Percentiles rank a stretch among this genome's conserved stretches.
Conservation (phyloP, 225 moss, liverwort and hornwort species). For the Physcomitrellopsis africana region DNA sequence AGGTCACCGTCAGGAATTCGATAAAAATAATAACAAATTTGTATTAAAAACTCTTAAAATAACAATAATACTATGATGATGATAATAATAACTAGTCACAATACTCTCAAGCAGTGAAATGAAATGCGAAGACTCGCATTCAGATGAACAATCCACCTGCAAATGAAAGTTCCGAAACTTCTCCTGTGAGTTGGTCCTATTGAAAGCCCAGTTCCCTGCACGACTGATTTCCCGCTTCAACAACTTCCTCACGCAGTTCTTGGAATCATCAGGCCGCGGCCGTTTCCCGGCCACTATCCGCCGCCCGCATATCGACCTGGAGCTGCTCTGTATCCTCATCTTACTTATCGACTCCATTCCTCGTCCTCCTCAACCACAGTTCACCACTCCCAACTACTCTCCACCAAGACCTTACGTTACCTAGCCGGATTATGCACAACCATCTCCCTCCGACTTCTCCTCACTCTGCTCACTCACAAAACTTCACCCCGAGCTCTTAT, state of each 20-base stretch:
- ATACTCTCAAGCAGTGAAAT: too few relatives aligned
- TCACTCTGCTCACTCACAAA: not conserved
- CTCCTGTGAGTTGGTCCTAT: slow-evolving; percentile 74
- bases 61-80: too few relatives aligned
- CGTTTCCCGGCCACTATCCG: slow-evolving; percentile 65
- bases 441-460: not conserved
- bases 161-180: slow-evolving; percentile 77
- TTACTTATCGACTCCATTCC: slow-evolving; percentile 43
- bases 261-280: slow-evolving; percentile 54
- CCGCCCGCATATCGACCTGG: slow-evolving; percentile 55
- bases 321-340: slow-evolving; percentile 62
- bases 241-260: slow-evolving; percentile 68
- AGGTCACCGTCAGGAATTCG: too few relatives aligned
- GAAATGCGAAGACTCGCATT: too few relatives aligned
- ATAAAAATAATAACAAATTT: too few relatives aligned
- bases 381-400: slow-evolving; percentile 18
- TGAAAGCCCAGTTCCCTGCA: slow-evolving; percentile 73
- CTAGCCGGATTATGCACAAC: slow-evolving; percentile 5
- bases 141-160: too few relatives aligned
- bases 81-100: too few relatives aligned
- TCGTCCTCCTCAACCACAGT: not conserved
- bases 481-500: not conserved
- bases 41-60: too few relatives aligned
- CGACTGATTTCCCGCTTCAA: slow-evolving; percentile 73
- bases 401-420: not conserved